These are phyloP conservation scores for Tritrichomonas foetus DNA, from an alignment of 208 protist genomes.

Conservation along the genomic window DNA sequence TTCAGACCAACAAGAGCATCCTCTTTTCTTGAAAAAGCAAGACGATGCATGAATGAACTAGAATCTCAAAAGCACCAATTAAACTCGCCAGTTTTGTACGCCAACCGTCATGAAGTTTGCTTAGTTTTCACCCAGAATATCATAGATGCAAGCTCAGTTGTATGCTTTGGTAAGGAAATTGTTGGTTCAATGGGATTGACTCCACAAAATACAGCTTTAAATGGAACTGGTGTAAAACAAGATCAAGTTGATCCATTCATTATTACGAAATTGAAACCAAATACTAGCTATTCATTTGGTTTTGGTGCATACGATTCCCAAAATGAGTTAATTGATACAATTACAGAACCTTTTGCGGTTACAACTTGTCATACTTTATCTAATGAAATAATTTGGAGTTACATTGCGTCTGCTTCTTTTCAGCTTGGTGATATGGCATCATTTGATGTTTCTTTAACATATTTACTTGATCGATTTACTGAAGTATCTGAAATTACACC, in stretches of 20 bases:
- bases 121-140: not conserved
- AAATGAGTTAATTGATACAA: not conserved
- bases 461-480: not conserved
- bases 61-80: not conserved
- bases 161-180: slow-evolving; percentile 22
- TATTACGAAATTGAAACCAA: not conserved
- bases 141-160: not conserved
- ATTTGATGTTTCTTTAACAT: slow-evolving; percentile 12
- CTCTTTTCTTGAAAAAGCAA: not conserved
- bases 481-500: not conserved
- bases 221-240: not conserved
- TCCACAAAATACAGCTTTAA: not conserved
- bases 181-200: not conserved
- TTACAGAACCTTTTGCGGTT: not conserved
- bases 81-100: not conserved
- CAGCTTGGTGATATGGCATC: not conserved
- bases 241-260: not conserved
- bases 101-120: not conserved
- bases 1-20: not conserved
- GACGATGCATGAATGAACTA: not conserved
- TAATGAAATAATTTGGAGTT: slow-evolving; percentile 10
- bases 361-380: not conserved
- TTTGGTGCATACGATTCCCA: not conserved
- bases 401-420: not conserved
- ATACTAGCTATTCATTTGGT: not conserved